phyloP scores from a whole-genome alignment of 441 rosid species.

The Sinapis alba region DNA sequence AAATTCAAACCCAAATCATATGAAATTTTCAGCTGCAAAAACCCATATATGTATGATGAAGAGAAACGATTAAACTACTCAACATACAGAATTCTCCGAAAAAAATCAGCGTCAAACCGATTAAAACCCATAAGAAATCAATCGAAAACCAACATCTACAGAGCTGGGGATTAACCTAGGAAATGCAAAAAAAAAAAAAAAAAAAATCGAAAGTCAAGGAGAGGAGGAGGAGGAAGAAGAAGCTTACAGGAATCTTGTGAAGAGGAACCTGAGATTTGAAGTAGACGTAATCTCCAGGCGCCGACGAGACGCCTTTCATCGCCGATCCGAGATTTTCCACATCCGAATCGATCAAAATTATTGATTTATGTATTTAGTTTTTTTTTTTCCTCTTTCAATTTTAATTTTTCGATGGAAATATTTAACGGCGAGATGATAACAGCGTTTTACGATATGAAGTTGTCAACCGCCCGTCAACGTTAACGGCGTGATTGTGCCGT shows the following conservation, averaged over 20 bases:
- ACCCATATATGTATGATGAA: neutral
- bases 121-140: neutral
- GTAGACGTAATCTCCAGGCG: conserved; percentile 97
- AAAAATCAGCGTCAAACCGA: too few relatives aligned
- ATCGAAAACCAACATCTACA: conserved; percentile 8
- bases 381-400: neutral
- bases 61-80: conserved; percentile 20
- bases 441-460: conserved; percentile 20
- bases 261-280: conserved; percentile 99
- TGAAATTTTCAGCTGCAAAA: conserved; percentile 21
- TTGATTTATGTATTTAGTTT: neutral
- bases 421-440: conserved; percentile 50
- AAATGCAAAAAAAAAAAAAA: too few relatives aligned
- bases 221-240: conserved; percentile 29
- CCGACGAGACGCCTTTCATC: conserved; percentile 99
- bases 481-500: conserved; percentile 29
- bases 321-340: conserved; percentile 46
- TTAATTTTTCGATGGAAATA: conserved; percentile 9
- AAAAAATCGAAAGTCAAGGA: conserved; percentile 19
- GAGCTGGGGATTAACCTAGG: conserved; percentile 10
- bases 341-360: conserved; percentile 24
- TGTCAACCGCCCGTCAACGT: conserved; percentile 54
- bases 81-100: conserved; percentile 5
- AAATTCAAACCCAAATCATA: too few relatives aligned
- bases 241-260: conserved; percentile 91